A percentile compares a stretch with the other conserved stretches of the same genome.
phyloP scores from a whole-genome alignment of 1,139 yeast genomes.

The Yamadazyma spencermartinsiae region DNA sequence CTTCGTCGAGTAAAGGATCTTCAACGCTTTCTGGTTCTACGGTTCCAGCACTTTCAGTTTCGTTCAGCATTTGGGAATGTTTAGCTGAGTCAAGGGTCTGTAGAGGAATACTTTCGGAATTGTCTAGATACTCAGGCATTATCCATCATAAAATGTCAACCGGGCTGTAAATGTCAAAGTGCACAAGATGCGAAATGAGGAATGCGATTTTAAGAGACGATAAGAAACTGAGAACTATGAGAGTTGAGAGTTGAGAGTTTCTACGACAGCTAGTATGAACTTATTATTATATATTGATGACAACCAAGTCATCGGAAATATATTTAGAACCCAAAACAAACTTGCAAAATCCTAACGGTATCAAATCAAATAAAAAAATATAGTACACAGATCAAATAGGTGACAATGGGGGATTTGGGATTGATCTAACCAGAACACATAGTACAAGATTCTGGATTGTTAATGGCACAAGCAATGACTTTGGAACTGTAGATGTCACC shows the following conservation, averaged over 20 bases:
- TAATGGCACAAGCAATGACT: conserved; percentile 94
- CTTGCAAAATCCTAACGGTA: neutral
- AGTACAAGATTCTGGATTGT: conserved; percentile 95
- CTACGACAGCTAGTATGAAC: too few species aligned
- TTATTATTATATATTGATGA: neutral
- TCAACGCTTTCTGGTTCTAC: neutral
- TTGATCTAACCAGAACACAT: conserved; percentile 92
- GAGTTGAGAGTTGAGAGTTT: too few species aligned
- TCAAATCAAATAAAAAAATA: neutral
- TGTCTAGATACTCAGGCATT: too few species aligned
- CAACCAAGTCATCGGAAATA: neutral
- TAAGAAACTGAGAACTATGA: too few species aligned
- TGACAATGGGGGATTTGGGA: neutral
- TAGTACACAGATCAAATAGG: neutral
- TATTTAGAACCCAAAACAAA: neutral
- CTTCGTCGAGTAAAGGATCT: conserved; percentile 11
- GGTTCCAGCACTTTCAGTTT: neutral
- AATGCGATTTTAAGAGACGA: too few species aligned
- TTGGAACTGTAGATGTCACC: conserved; percentile 86
- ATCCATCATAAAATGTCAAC: too few species aligned
- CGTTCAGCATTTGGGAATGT: too few species aligned
- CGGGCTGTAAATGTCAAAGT: too few species aligned
- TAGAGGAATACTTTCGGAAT: conserved; percentile 4
- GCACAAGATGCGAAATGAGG: too few species aligned
- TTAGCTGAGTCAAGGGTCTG: too few species aligned